These are phyloP conservation scores for Diplodia mutila DNA, from an alignment of 2,329 filamentous ascomycete genomes.

Conservation along the genomic window DNA sequence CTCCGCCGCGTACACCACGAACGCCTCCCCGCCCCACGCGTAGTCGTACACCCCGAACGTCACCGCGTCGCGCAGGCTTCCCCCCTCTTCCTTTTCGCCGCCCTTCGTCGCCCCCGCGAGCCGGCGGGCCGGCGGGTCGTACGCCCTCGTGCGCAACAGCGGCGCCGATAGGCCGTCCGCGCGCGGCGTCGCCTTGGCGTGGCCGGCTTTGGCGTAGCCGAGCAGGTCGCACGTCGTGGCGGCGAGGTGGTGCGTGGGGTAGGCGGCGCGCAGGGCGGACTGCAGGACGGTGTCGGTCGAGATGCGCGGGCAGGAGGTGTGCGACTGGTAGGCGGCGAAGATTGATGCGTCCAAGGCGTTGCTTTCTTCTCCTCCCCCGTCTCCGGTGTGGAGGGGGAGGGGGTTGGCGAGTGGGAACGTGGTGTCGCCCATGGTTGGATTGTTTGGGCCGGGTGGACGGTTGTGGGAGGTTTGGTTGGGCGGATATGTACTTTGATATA, in stretches of 20 bases:
- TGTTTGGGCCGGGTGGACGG: no score
- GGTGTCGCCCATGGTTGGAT: no score
- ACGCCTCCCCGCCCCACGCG: conserved; percentile 36
- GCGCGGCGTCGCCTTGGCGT: conserved; percentile 46
- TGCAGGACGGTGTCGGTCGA: conserved; percentile 50
- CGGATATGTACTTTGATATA: no score
- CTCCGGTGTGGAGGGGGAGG: neutral
- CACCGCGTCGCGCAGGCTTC: neutral
- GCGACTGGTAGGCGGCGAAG: conserved; percentile 44
- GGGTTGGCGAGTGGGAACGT: neutral
- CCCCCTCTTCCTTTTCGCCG: neutral
- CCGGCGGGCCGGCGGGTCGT: conserved; percentile 42
- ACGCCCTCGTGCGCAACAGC: conserved; percentile 43
- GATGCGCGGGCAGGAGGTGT: conserved; percentile 48
- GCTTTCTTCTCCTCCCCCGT: neutral
- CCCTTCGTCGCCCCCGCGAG: neutral
- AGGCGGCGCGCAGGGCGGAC: conserved; percentile 49
- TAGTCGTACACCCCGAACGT: conserved; percentile 27
- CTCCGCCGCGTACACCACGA: conserved; percentile 44
- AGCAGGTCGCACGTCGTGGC: conserved; percentile 41
- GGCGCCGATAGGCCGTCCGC: conserved; percentile 35
- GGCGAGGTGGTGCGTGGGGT: conserved; percentile 33
- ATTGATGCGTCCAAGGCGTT: neutral
- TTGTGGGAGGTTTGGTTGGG: no score
- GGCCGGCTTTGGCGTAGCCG: conserved; percentile 48